These are phyloP conservation scores for Eimeria mitis DNA, from an alignment of 169 alveolate genomes.

Conservation along the genomic window DNA sequence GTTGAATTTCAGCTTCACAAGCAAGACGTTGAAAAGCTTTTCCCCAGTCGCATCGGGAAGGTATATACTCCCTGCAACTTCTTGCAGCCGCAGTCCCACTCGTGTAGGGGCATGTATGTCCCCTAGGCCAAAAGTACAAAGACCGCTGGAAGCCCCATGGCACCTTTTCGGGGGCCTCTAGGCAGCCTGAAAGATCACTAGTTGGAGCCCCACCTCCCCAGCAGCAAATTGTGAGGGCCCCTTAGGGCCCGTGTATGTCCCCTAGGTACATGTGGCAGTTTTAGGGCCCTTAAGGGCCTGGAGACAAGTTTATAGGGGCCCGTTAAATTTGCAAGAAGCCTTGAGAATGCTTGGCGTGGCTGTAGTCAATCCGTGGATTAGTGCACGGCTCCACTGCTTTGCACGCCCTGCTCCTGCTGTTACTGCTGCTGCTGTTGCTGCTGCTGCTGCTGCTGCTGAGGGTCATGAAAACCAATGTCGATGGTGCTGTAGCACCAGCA, in stretches of 20 bases:
- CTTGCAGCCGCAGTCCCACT: neutral
- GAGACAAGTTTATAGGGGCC: neutral
- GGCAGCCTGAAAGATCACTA: neutral
- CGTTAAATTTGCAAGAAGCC: neutral
- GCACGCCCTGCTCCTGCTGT: neutral
- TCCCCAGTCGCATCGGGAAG: constrained; percentile 29
- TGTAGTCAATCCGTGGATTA: neutral
- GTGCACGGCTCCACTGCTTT: neutral
- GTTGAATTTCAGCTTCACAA: constrained; percentile 20
- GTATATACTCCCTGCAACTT: neutral
- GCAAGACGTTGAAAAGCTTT: constrained; percentile 25
- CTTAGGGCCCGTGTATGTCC: neutral
- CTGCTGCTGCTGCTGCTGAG: neutral
- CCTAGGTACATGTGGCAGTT: neutral
- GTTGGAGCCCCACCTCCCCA: neutral
- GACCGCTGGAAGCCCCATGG: neutral
- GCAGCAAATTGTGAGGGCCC: neutral
- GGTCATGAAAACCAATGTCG: neutral
- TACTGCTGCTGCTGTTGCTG: neutral
- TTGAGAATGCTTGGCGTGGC: neutral
- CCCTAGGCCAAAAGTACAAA: neutral
- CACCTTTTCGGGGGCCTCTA: neutral
- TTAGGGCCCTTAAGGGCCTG: neutral
- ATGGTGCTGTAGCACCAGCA: constrained; percentile 2
- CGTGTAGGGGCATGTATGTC: neutral